Conservation (phyloP, 495 filamentous ascomycete species). For the Lentithecium fluviatile region DNA sequence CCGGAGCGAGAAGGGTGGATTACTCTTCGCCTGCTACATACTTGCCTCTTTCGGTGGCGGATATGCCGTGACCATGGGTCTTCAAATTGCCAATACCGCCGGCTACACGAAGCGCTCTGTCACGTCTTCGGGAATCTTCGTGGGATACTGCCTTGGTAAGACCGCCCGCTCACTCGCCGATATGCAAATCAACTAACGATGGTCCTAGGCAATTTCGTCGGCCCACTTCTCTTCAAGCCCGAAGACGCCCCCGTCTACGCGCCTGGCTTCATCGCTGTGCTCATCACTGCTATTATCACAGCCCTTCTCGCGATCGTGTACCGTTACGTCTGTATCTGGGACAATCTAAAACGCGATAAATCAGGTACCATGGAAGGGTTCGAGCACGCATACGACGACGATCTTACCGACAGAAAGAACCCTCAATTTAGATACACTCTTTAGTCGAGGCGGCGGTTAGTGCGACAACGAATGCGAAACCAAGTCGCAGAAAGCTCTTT, state of each 20-base stretch:
- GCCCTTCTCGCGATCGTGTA: conserved; percentile 42
- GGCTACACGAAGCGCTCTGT: no score
- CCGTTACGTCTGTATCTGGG: conserved; percentile 40
- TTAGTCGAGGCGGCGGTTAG: not conserved
- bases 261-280: conserved; percentile 44
- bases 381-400: conserved; percentile 49
- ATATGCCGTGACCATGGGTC: no score
- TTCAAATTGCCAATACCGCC: no score
- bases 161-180: no score
- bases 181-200: conserved; percentile 3
- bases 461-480: no score
- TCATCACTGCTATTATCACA: conserved; percentile 43
- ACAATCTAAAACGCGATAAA: conserved; percentile 41
- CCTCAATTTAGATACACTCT: conserved; percentile 46
- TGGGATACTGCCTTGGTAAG: no score
- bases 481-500: no score
- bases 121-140: no score
- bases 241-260: conserved; percentile 43
- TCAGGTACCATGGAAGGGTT: conserved; percentile 40
- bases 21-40: no score
- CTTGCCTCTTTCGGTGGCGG: no score
- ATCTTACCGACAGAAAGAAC: conserved; percentile 47
- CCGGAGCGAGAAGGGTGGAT: no score
- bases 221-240: conserved; percentile 44
- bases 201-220: conserved; percentile 34